Evolutionary conservation across 805 yeast species (phyloP).

Genomic region (Ogataea sp.): DNA sequence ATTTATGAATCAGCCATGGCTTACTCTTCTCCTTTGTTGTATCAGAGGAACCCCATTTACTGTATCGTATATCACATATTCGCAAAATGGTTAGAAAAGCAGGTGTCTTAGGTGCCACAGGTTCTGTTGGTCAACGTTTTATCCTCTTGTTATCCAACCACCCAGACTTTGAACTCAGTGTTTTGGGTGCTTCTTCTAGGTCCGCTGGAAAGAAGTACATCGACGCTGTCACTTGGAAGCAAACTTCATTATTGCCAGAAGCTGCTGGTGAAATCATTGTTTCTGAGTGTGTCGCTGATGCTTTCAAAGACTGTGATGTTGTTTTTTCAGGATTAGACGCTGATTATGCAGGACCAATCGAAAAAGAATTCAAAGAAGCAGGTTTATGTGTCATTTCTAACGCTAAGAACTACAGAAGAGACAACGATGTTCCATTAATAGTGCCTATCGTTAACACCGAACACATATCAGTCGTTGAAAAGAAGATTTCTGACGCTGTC

Average conservation of each 20-base stretch:
- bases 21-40: no score
- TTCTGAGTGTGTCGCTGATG: slow-evolving; percentile 66
- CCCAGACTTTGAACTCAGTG: slow-evolving; percentile 81
- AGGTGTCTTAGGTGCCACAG: slow-evolving; percentile 98
- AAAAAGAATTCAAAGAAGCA: slow-evolving; percentile 69
- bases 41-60: slow-evolving; percentile 1
- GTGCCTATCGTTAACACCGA: slow-evolving; percentile 95
- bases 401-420: slow-evolving; percentile 94
- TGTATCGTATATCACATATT: no score
- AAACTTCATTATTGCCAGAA: slow-evolving; percentile 74
- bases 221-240: slow-evolving; percentile 93
- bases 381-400: slow-evolving; percentile 87
- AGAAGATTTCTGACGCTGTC: slow-evolving; percentile 46
- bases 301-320: slow-evolving; percentile 83
- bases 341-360: slow-evolving; percentile 89
- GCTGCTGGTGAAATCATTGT: slow-evolving; percentile 56
- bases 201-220: slow-evolving; percentile 86
- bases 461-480: slow-evolving; percentile 68
- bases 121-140: slow-evolving; percentile 95
- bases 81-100: slow-evolving; percentile 33
- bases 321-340: slow-evolving; percentile 94
- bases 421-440: slow-evolving; percentile 76
- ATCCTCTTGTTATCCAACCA: slow-evolving; percentile 77
- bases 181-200: slow-evolving; percentile 86
- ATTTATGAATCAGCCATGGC: no score